Evolutionary conservation across 2,329 filamentous ascomycete species (phyloP), one percentile per base, ranked within the genome.

Genomic region (Neofusicoccum laricinum): DNA sequence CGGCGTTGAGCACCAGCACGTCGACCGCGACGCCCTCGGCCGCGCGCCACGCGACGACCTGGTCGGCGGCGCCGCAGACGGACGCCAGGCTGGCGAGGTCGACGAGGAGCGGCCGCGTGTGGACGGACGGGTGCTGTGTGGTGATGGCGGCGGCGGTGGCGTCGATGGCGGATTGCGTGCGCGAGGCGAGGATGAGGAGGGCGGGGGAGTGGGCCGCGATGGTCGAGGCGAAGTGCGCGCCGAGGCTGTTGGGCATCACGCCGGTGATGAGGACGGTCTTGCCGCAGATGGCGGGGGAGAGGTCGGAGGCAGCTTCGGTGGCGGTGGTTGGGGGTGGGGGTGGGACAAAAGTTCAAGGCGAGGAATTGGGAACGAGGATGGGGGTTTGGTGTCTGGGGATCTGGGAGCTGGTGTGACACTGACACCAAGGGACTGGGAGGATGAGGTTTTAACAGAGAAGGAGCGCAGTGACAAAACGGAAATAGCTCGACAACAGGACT

Each of bases 1-100:
- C 70, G 8, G 79, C 75, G 36, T 80, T 80, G 65, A 77, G 74
- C 25, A 81, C 72, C 1, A 81, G 67, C 19, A 82, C 72, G 67
- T 82, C 78, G 34, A 83, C 75, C 2, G 72, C 64, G 15, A 75
- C 69, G 14, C 69, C 69, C 2, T 74, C 67, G 17, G 7, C 32
- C 30, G 17, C 4, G 4, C 38, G 51, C 51, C 36, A 64, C 12
- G 73, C 69, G 11, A 68, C 69, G 2, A 74, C 67, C 2, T 10
- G 3, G 49, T n/a, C 15, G 0, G 76, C 78, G 4, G 78, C 79
- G 17, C 70, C 63, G 17, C 74, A 70, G 21, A 78, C 68, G 14
- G 72, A 73, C 3, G 69, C 65, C 55, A 78, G 73, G 4, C 72
- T 75, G 7, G 69, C 68, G 3, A 81, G 73, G 66, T 81, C 76